Base-by-base conservation (phyloP, 805 yeast genomes). In the Ogataea minuta region DNA sequence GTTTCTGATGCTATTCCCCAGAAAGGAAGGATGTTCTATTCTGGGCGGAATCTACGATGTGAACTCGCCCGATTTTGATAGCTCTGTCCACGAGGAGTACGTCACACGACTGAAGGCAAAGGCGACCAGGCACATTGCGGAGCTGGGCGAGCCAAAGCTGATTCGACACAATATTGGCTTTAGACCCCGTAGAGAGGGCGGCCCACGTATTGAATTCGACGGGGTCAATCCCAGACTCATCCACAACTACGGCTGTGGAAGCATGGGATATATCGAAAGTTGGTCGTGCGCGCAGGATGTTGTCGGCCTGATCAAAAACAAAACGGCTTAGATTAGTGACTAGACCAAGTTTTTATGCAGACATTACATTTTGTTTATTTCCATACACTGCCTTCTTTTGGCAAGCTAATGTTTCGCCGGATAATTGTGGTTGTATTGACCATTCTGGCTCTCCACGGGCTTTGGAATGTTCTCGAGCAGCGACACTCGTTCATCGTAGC, bases 191-290 rank as follows among this genome's bases (percentile, higher is more conserved):
- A 68, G 87, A 54, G 50, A 58, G 5, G 77, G 74, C 8, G 89
- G 88, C 0, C 60, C 73, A 8, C 63, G 77, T 34, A 57, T 78
- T 3, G 72, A 71, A 23, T 25, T 46, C 10, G 68, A 64, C 36
- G 24, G 35, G 2, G 11, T n/a, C 3, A 31, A 46, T 24, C 20
- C 40, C 15, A 39, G 33, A 10, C 33, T 80, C 9, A 62, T 83
- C 10, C 77, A 81, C 52, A 81, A 78, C 23, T 83, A 83, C 54
- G 89, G 90, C 4, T 75, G 80, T 28, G 88, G 83, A 8, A 85
- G 86, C 2, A 67, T 74, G 65, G 89, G 89, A 1, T 83, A 69
- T 50, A 86, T 82, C 49, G 61, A 78, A 30, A 75, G 83, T 8
- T 76, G 76, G 49, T 87, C 87, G n/a, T 68, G 73, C 23, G 86